Percentiles rank a stretch among this genome's conserved stretches.
Evolutionary conservation across 495 filamentous ascomycete genomes (phyloP).

Genomic region (Opeltia flavorubescens): DNA sequence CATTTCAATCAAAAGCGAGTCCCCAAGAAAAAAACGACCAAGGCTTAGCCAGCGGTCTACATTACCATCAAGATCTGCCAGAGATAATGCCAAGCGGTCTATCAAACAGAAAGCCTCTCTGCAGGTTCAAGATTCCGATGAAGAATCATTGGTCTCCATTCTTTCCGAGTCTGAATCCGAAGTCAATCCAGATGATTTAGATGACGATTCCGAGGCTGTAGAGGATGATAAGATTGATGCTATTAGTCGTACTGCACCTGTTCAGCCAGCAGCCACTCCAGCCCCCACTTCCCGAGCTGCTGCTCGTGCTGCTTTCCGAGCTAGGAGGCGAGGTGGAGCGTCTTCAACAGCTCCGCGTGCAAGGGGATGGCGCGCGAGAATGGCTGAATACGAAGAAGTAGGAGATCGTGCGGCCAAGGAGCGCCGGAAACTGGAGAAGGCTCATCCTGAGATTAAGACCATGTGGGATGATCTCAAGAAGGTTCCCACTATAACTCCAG

Average conservation of each 20-base stretch:
- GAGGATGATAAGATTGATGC: constrained; percentile 17
- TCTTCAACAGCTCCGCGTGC: background rate
- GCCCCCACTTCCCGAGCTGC: background rate
- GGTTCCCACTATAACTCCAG: constrained; percentile 48
- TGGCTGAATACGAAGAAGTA: constrained; percentile 11
- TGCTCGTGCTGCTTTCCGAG: constrained; percentile 3
- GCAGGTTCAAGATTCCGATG: constrained; percentile 6
- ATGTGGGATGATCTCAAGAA: constrained; percentile 73
- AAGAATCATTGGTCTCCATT: background rate
- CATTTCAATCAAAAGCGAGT: background rate
- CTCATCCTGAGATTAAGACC: constrained; percentile 62
- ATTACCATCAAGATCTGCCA: constrained; percentile 9
- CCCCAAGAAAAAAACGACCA: background rate
- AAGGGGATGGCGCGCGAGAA: background rate
- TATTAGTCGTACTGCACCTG: background rate
- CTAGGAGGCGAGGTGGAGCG: background rate
- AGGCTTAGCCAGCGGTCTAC: constrained; percentile 1
- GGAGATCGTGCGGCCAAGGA: constrained; percentile 29
- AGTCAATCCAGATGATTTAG: constrained; percentile 3
- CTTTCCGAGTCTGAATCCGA: constrained; percentile 9
- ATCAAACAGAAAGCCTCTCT: constrained; percentile 1
- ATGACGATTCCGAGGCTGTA: constrained; percentile 13
- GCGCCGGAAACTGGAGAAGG: constrained; percentile 50
- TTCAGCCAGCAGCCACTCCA: background rate
- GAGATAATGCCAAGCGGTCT: constrained; percentile 8